Conservation (phyloP, 257 asterid genomes). For the Solanum chmielewskii region DNA sequence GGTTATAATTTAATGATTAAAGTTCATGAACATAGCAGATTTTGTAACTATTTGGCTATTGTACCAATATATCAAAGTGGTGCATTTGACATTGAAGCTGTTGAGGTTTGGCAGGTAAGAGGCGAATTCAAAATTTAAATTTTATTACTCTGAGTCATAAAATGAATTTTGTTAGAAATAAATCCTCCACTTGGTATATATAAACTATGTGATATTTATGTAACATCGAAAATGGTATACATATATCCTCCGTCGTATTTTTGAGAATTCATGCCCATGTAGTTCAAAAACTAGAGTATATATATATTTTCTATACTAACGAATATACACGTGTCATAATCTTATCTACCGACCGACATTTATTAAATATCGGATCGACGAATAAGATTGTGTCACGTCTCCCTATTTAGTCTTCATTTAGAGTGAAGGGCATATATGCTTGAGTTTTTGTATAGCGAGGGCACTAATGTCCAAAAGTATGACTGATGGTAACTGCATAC, state of each 20-base stretch:
- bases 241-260: too few relatives aligned
- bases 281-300: too few relatives aligned
- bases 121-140: background rate
- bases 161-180: background rate
- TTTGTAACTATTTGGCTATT: constrained; percentile 47
- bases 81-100: constrained; percentile 25
- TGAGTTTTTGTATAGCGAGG: too few relatives aligned
- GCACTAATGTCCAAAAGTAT: too few relatives aligned
- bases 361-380: too few relatives aligned
- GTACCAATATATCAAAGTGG: constrained; percentile 48
- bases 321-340: too few relatives aligned
- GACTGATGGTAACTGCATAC: fast-evolving
- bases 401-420: too few relatives aligned
- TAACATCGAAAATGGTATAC: too few relatives aligned
- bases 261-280: too few relatives aligned
- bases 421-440: too few relatives aligned
- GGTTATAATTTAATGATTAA: constrained; percentile 31
- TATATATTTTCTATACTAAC: too few relatives aligned
- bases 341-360: fast-evolving
- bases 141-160: background rate
- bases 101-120: constrained; percentile 53
- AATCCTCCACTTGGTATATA: background rate
- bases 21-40: constrained; percentile 43
- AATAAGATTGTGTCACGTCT: too few relatives aligned
- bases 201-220: background rate